Conservation (phyloP, 768 basidiomycete species). For the Lyophyllum atratum region DNA sequence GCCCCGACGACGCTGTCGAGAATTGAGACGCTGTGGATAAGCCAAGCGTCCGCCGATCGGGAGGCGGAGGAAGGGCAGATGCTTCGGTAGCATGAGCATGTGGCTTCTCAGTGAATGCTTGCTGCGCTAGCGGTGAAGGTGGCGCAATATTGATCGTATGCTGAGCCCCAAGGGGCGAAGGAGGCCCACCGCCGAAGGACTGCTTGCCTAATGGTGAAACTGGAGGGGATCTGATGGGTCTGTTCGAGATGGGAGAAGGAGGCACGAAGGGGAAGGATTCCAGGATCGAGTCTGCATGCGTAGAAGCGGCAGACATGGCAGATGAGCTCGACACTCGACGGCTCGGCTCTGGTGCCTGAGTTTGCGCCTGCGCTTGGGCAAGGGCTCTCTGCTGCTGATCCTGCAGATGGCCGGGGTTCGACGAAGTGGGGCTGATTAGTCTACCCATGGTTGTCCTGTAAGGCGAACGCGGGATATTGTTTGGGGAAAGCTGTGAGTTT, state of each 20-base stretch:
- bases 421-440: slow-evolving; percentile 51
- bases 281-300: slow-evolving; percentile 80
- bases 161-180: slow-evolving; percentile 57
- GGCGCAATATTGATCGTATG: slow-evolving; percentile 45
- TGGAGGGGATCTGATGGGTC: slow-evolving; percentile 73
- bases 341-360: slow-evolving; percentile 45
- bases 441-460: slow-evolving; percentile 66
- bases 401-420: slow-evolving; percentile 42
- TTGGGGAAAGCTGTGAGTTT: slow-evolving; percentile 26
- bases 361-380: slow-evolving; percentile 61
- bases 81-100: slow-evolving; percentile 25
- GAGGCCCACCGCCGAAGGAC: slow-evolving; percentile 45
- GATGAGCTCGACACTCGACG: slow-evolving; percentile 67
- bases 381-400: slow-evolving; percentile 70
- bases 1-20: slow-evolving; percentile 77
- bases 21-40: slow-evolving; percentile 77
- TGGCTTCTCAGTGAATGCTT: slow-evolving; percentile 34
- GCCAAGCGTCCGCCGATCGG: slow-evolving; percentile 62
- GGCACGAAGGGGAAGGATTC: slow-evolving; percentile 90
- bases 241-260: slow-evolving; percentile 85
- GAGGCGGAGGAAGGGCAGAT: slow-evolving; percentile 49
- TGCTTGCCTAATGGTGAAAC: slow-evolving; percentile 73
- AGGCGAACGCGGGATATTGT: slow-evolving; percentile 43
- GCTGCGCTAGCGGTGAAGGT: slow-evolving; percentile 61
- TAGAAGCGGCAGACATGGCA: slow-evolving; percentile 65